Evolutionary conservation across 192 early-diverging fungal species (phyloP), one percentile per base, ranked within the genome.

Genomic region (Helicostylum pulchrum): DNA sequence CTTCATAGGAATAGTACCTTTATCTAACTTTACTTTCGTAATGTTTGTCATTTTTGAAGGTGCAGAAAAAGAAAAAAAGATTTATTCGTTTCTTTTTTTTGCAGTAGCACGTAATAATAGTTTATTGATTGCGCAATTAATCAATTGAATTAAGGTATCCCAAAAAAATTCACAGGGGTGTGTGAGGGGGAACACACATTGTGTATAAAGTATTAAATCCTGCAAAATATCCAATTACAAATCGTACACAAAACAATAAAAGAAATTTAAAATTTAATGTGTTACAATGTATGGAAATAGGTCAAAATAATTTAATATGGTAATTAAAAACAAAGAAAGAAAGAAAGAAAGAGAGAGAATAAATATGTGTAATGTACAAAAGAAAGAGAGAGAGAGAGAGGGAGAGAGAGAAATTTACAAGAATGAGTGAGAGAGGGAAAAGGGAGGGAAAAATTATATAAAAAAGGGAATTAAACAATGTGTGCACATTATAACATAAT

Each of bases 1-100:
- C 31, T 31, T 45, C 0, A 73, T 78, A 30, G 79, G 79, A 2
- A 80, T 53, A 12, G 62, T 46, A 20, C 12, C 60, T 20, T 60
- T 50, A 39, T 26, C 26, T 26, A 39, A 39, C 15, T 61, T 57
- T 15, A 67, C 12, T 23, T 51, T 61, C 9, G 49, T 32, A 31
- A 19, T 21, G 30, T 50, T 42, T 43, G 31, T 51, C 15, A 56
- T 30, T 23, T 47, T 49, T 17, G 17, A 14, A 17, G 19, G 21
- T 19, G 20, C 19, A 59, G n/a, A 9, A 15, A 42, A 42, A 42
- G 42, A 7, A 36, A 36, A 30, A 30, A 63, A 52, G 21, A 63
- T 23, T 1, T 59, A 21, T 39, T 9, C 9, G n/a, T n/a, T 6
- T 39, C 36, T 39, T 9, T 39, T 39, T 9, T 39, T 3, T 39